Conservation (phyloP, 1,139 yeast species). For the Blastobotrys illinoisensis region DNA sequence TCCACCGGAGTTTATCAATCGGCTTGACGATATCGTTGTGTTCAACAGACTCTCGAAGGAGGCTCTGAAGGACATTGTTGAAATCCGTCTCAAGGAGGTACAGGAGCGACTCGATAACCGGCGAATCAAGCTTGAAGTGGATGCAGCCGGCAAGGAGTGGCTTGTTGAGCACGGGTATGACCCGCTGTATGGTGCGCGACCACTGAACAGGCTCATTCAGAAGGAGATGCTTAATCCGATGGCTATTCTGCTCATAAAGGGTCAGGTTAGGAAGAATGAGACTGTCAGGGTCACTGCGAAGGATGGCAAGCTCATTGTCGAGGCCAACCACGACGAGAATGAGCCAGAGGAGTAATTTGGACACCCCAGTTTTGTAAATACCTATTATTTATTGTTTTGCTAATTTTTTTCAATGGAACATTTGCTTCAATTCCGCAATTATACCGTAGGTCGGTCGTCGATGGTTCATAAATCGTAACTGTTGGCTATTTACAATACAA, state of each 20-base stretch:
- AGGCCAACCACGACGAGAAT: conserved; percentile 44
- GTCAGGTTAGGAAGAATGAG: conserved; percentile 69
- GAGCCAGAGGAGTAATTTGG: conserved; percentile 12
- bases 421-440: no score
- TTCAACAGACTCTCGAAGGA: conserved; percentile 80
- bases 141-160: conserved; percentile 59
- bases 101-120: conserved; percentile 73
- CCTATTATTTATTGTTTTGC: neutral
- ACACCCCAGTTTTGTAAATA: conserved; percentile 2
- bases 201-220: conserved; percentile 83
- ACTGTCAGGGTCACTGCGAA: conserved; percentile 45
- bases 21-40: conserved; percentile 84
- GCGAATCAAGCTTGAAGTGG: conserved; percentile 61
- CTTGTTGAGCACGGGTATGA: conserved; percentile 84
- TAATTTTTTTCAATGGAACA: no score
- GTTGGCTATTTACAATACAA: neutral
- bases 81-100: conserved; percentile 74
- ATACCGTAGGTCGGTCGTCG: no score
- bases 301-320: conserved; percentile 37
- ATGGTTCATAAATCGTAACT: neutral
- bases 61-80: conserved; percentile 73
- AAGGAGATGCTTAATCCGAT: conserved; percentile 78
- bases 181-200: conserved; percentile 90
- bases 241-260: conserved; percentile 73
- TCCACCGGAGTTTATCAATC: conserved; percentile 92